These are phyloP conservation scores for Pichia nakasei DNA, from an alignment of 805 yeast genomes.

Conservation along the genomic window DNA sequence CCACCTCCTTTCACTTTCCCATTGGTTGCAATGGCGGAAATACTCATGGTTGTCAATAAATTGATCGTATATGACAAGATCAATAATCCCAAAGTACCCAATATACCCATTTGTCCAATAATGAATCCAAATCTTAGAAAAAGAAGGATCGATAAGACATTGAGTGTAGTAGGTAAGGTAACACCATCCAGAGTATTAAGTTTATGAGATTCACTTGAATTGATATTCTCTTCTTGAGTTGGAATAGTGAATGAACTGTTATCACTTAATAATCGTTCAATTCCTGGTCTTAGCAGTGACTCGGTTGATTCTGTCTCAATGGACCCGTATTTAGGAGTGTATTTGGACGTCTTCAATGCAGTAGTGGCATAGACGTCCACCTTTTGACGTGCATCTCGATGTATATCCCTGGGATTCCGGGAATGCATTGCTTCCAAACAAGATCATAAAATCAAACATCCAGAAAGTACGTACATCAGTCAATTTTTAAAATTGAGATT, in stretches of 20 bases:
- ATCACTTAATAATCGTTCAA: background rate
- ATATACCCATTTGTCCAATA: slow-evolving; percentile 86
- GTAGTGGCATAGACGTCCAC: background rate
- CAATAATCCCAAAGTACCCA: slow-evolving; percentile 65
- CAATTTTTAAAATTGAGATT: too few species aligned
- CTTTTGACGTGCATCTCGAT: background rate
- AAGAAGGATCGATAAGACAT: slow-evolving; percentile 90
- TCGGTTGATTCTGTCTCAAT: background rate
- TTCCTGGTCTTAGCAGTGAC: background rate
- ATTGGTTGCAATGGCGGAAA: slow-evolving; percentile 94
- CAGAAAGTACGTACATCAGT: too few species aligned
- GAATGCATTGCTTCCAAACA: background rate
- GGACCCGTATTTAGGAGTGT: background rate
- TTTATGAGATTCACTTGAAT: slow-evolving; percentile 21
- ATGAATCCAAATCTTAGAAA: slow-evolving; percentile 92
- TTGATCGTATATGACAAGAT: slow-evolving; percentile 72
- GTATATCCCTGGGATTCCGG: background rate
- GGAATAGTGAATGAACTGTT: background rate
- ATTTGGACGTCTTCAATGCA: background rate
- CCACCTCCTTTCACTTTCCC: slow-evolving; percentile 99
- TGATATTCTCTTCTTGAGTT: too few species aligned
- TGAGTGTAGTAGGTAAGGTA: slow-evolving; percentile 86
- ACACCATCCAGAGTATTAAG: slow-evolving; percentile 83
- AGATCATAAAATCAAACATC: background rate
- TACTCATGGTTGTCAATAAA: slow-evolving; percentile 76